These are phyloP conservation scores for Sugiyamaella valdiviana DNA, from an alignment of 805 yeast species.

Conservation along the genomic window DNA sequence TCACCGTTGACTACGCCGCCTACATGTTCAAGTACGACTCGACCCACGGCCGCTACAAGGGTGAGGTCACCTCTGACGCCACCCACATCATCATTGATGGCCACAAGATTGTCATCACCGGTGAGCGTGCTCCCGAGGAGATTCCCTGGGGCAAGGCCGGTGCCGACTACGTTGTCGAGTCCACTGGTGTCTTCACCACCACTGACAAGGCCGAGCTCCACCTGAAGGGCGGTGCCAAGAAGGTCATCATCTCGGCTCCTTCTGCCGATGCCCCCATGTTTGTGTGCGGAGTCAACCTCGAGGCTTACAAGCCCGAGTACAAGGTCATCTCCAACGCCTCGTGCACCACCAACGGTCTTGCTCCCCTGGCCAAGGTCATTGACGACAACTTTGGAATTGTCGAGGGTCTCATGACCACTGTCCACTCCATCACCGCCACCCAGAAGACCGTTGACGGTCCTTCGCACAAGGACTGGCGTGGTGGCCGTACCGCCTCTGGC, in stretches of 20 bases:
- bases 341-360: conserved; percentile 93
- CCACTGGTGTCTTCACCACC: conserved; percentile 91
- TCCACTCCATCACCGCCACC: conserved; percentile 93
- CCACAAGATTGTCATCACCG: conserved; percentile 56
- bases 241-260: conserved; percentile 92
- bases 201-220: conserved; percentile 76
- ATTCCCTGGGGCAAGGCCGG: conserved; percentile 85
- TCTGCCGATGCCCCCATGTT: conserved; percentile 93
- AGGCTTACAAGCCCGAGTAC: conserved; percentile 68
- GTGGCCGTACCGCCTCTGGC: conserved; percentile 94
- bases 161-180: conserved; percentile 83
- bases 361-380: conserved; percentile 87
- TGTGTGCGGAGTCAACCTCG: conserved; percentile 85
- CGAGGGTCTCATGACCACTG: conserved; percentile 94
- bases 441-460: conserved; percentile 97
- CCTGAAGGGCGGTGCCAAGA: conserved; percentile 87
- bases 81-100: conserved; percentile 63
- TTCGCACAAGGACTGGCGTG: conserved; percentile 97
- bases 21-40: conserved; percentile 95
- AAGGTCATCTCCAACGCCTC: conserved; percentile 85
- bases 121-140: conserved; percentile 77
- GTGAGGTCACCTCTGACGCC: conserved; percentile 54
- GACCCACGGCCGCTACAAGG: conserved; percentile 80
- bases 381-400: conserved; percentile 81
- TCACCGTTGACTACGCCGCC: conserved; percentile 83